These are phyloP conservation scores for Xylaria scruposa DNA, from an alignment of 495 filamentous ascomycete genomes.

Conservation along the genomic window DNA sequence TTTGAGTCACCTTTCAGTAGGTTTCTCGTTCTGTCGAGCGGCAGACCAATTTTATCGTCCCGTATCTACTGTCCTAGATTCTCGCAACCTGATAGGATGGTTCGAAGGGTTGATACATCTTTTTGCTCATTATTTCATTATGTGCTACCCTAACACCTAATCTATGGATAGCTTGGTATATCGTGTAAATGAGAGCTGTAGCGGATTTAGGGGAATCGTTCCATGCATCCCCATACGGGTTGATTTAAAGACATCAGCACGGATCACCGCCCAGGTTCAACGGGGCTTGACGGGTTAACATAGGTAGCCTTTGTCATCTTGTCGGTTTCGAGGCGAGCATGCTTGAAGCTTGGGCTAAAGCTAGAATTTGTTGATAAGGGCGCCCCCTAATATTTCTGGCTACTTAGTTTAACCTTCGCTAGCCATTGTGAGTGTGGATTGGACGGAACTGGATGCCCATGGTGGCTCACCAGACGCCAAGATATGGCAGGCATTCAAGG, in stretches of 20 bases:
- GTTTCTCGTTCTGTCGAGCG: conserved; percentile 61
- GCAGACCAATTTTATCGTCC: conserved; percentile 75
- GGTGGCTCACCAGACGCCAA: conserved; percentile 19
- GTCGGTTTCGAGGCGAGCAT: background rate
- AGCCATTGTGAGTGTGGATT: background rate
- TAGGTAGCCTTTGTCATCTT: background rate
- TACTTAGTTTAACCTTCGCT: too few relatives aligned
- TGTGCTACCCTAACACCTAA: too few relatives aligned
- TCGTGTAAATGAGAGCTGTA: background rate
- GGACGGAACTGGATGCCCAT: background rate
- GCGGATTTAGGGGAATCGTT: background rate
- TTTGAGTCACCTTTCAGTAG: conserved; percentile 75
- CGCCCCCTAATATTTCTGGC: background rate
- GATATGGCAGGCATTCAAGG: background rate
- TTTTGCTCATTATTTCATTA: conserved; percentile 27
- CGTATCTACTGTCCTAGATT: conserved; percentile 97
- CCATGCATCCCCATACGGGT: background rate
- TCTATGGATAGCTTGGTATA: background rate
- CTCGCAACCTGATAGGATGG: conserved; percentile 75
- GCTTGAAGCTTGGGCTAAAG: background rate
- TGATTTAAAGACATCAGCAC: background rate
- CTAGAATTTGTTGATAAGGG: background rate
- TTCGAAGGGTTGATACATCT: conserved; percentile 68
- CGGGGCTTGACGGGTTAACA: background rate
- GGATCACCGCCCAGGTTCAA: background rate